These are phyloP conservation scores for Tarenaya hassleriana DNA, from an alignment of 345 rosid species.

Conservation along the genomic window DNA sequence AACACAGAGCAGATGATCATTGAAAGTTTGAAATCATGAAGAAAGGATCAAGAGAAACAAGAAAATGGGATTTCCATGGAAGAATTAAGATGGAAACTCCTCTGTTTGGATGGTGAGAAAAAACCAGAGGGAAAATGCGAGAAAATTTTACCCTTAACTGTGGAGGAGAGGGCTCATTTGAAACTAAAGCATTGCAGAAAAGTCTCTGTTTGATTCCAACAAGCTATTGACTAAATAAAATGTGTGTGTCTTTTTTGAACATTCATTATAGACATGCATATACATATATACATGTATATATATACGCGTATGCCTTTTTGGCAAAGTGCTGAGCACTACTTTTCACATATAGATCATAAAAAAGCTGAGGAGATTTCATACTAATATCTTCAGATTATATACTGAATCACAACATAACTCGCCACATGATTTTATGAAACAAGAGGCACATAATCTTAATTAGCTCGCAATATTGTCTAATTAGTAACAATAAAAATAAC, in stretches of 20 bases:
- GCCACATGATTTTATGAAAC: too few relatives aligned
- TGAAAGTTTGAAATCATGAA: not conserved
- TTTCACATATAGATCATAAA: too few relatives aligned
- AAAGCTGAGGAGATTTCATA: too few relatives aligned
- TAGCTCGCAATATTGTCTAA: too few relatives aligned
- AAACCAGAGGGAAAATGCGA: too few relatives aligned
- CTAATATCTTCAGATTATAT: too few relatives aligned
- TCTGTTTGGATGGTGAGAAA: not conserved
- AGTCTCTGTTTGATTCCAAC: slow-evolving; percentile 10
- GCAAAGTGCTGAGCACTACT: not conserved
- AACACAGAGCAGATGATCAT: too few relatives aligned
- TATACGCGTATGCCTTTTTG: not conserved
- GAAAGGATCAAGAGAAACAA: slow-evolving; percentile 3
- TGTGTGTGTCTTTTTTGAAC: not conserved
- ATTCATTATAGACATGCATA: too few relatives aligned
- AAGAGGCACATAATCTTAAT: too few relatives aligned
- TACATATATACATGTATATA: too few relatives aligned
- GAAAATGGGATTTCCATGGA: slow-evolving; percentile 2
- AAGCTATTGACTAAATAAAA: slow-evolving; percentile 28
- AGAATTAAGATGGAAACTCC: slow-evolving; percentile 8
- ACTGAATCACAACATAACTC: too few relatives aligned
- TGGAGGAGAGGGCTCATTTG: slow-evolving; percentile 10
- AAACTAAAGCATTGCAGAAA: slow-evolving; percentile 21
- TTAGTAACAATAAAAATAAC: too few relatives aligned
- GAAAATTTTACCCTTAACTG: slow-evolving; percentile 6